Evolutionary conservation across 2,329 filamentous ascomycete species (phyloP).

Genomic region (Colletotrichum orchidophilum): DNA sequence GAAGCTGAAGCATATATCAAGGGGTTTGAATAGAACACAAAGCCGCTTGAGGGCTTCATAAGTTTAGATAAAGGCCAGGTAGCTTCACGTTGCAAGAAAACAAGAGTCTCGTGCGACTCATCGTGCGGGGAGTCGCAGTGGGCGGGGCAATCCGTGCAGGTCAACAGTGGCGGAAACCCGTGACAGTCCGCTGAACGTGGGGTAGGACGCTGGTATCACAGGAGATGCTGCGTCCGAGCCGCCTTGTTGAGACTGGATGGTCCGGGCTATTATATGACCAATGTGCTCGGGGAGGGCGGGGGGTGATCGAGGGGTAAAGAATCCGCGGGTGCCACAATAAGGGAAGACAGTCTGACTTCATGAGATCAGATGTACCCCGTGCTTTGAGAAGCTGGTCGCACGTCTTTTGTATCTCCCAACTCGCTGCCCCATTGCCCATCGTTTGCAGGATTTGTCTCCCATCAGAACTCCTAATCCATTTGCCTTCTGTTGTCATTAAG

Average conservation of each 20-base stretch:
- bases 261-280: background rate
- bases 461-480: background rate
- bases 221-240: background rate
- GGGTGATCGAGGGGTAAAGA: slow-evolving; percentile 12
- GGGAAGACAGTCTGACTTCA: background rate
- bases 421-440: background rate
- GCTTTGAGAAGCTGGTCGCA: background rate
- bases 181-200: slow-evolving; percentile 2
- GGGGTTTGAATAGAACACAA: background rate
- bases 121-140: background rate
- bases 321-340: background rate
- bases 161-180: background rate
- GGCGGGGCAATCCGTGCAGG: background rate
- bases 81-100: no score
- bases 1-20: background rate
- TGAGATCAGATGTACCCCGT: background rate
- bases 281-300: background rate
- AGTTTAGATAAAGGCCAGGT: background rate
- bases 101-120: background rate
- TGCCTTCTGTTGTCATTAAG: background rate
- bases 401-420: background rate
- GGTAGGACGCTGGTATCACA: background rate
- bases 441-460: no score
- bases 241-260: background rate
- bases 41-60: background rate